These are phyloP conservation scores for Mollisiaceae sp. DNA, from an alignment of 2,329 filamentous ascomycete species.

Conservation along the genomic window DNA sequence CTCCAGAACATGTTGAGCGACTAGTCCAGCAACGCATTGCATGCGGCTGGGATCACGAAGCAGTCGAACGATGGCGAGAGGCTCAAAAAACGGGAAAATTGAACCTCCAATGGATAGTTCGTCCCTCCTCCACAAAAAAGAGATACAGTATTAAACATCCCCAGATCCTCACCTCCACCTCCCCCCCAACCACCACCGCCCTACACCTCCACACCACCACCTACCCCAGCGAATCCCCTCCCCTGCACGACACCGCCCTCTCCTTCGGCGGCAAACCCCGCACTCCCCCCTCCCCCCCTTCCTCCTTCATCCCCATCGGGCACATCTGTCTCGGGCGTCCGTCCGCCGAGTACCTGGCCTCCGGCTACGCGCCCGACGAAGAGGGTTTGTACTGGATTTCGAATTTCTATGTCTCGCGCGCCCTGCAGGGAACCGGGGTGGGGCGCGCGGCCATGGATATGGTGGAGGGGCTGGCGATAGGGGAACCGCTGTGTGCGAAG, in stretches of 20 bases:
- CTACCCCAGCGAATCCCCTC: too few relatives aligned
- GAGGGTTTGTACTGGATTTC: slow-evolving; percentile 35
- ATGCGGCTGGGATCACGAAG: slow-evolving; percentile 51
- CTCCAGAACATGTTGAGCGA: slow-evolving; percentile 47
- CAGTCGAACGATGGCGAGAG: slow-evolving; percentile 39
- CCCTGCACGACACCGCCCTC: slow-evolving; percentile 32
- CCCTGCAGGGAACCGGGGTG: slow-evolving; percentile 34
- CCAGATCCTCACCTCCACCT: slow-evolving; percentile 34
- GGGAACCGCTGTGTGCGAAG: slow-evolving; percentile 34
- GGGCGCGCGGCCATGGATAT: slow-evolving; percentile 36
- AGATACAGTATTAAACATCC: slow-evolving; percentile 1
- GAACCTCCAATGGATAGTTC: slow-evolving; percentile 37
- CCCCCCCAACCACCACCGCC: too few relatives aligned
- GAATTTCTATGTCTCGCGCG: slow-evolving; percentile 36
- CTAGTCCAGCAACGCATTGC: slow-evolving; percentile 51
- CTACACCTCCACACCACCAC: too few relatives aligned
- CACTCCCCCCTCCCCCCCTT: too few relatives aligned
- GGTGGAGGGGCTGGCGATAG: slow-evolving; percentile 30
- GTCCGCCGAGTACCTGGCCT: slow-evolving; percentile 17
- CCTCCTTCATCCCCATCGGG: slow-evolving; percentile 37
- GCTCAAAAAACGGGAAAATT: slow-evolving; percentile 30
- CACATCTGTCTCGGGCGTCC: slow-evolving; percentile 35
- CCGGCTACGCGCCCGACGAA: slow-evolving; percentile 14
- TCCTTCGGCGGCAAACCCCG: slow-evolving; percentile 31
- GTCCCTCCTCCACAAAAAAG: not conserved